Evolutionary conservation across 129 eudicot species (phyloP), one percentile per base, ranked within the genome.

Genomic region (Ambrosia trifida): DNA sequence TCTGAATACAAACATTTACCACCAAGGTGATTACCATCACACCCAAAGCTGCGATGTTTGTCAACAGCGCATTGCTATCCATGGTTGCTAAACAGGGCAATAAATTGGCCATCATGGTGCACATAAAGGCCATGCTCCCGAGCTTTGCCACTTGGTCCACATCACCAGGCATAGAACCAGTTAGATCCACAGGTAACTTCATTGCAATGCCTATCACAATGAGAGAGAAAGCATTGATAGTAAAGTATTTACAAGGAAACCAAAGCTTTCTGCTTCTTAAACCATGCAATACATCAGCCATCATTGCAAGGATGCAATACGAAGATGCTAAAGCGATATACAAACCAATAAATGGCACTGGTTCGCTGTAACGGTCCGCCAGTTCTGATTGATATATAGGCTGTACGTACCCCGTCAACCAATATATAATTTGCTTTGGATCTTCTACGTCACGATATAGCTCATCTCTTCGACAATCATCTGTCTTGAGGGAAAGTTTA

Each of bases 101-200:
- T 1, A 65, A 65, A 65, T 65, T 65, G 20, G 70, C 70, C 54
- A 65, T 65, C 56, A 65, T 43, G 19, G 70, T 19, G 70, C 70
- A 65, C 70, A 65, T 65, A 45, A 65, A 65, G 36, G 70, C 70
- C 70, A 65, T 11, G 53, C 70, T 65, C 43, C 70, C 70, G 16
- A 65, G 70, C 70, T 65, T 65, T 43, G 38, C 54, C 38, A 20
- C 70, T 65, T 65, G 70, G 53, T 65, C 70, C 32, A 43, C 70
- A 43, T 43, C 44, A 65, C 70, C 70, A 11, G 70, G 70, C 70
- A 65, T 65, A 3, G 53, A 10, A 44, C 54, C 16, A 65, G 19
- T 65, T 44, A 65, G 53, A 65, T 65, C 70, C 38, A 65, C 52
- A 3, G 70, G 70, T 45, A 65, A 11, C 70, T 65, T 65, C 70